phyloP scores from a whole-genome alignment of 495 filamentous ascomycete species.

The Aspergillus bridgeri region DNA sequence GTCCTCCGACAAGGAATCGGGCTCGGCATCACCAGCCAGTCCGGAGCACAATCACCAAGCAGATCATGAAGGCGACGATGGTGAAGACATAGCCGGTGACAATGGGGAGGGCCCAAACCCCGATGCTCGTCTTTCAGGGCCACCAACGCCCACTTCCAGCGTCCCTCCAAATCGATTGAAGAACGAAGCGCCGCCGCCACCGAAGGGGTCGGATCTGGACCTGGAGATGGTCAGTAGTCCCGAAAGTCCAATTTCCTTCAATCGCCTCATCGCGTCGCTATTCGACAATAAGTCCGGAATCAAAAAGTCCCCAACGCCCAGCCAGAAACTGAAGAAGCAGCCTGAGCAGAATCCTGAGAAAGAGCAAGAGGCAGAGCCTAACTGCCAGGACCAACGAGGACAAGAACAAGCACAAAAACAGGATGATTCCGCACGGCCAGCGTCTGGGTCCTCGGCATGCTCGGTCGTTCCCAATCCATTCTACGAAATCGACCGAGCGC shows the following conservation, averaged over 20 bases:
- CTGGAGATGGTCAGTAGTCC: conserved; percentile 17
- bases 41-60: neutral
- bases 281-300: neutral
- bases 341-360: neutral
- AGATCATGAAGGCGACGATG: neutral
- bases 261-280: conserved; percentile 9
- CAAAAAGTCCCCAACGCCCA: neutral
- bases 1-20: neutral
- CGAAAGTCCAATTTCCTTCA: conserved; percentile 5
- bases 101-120: neutral
- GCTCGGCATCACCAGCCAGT: neutral
- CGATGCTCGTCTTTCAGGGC: neutral
- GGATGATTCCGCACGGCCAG: conserved; percentile 6
- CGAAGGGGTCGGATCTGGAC: conserved; percentile 8
- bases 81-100: no score
- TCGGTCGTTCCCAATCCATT: conserved; percentile 27
- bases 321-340: neutral
- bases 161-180: neutral
- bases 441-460: conserved; percentile 6
- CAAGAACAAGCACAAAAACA: neutral
- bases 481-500: conserved; percentile 22
- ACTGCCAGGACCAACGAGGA: neutral
- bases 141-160: neutral
- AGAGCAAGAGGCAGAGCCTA: neutral
- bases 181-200: neutral